phyloP scores from a whole-genome alignment of 495 filamentous ascomycete genomes.

The Aspergillus heteromorphus region DNA sequence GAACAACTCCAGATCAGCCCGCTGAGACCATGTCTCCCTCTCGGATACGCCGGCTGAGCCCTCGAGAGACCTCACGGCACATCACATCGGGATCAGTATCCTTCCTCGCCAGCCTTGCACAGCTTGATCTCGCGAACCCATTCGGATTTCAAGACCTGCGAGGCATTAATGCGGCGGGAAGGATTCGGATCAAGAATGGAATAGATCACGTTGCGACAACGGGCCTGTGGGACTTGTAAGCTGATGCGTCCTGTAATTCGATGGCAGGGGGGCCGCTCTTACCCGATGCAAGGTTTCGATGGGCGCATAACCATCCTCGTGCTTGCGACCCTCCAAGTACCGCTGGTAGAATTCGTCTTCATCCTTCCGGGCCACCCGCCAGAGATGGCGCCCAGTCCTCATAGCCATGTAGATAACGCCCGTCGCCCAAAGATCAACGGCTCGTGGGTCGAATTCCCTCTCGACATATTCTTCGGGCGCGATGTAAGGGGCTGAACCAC shows the following conservation, averaged over 20 bases:
- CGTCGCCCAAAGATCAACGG: constrained; percentile 96
- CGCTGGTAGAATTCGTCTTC: constrained; percentile 96
- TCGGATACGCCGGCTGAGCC: neutral
- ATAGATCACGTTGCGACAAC: constrained; percentile 97
- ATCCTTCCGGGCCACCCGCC: constrained; percentile 90
- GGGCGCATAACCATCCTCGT: constrained; percentile 91
- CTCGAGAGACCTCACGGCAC: neutral
- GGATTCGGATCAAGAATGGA: constrained; percentile 95
- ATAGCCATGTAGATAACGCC: constrained; percentile 99
- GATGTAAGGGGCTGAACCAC: constrained; percentile 95
- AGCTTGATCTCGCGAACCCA: constrained; percentile 96
- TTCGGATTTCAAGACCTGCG: constrained; percentile 94
- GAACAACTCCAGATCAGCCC: constrained; percentile 8
- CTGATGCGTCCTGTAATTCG: constrained; percentile 11
- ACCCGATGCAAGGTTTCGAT: constrained; percentile 95
- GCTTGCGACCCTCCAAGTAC: constrained; percentile 85
- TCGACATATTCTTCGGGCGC: constrained; percentile 95
- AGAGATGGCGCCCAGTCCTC: constrained; percentile 92
- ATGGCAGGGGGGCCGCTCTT: constrained; percentile 38
- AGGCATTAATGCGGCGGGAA: constrained; percentile 84
- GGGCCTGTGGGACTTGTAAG: constrained; percentile 61
- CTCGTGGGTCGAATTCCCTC: constrained; percentile 91
- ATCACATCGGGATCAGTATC: constrained; percentile 46
- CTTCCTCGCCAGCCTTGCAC: constrained; percentile 93
- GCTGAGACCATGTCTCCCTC: constrained; percentile 5